Base-by-base conservation (phyloP, 768 basidiomycete species). In the Lepiota subincarnata region DNA sequence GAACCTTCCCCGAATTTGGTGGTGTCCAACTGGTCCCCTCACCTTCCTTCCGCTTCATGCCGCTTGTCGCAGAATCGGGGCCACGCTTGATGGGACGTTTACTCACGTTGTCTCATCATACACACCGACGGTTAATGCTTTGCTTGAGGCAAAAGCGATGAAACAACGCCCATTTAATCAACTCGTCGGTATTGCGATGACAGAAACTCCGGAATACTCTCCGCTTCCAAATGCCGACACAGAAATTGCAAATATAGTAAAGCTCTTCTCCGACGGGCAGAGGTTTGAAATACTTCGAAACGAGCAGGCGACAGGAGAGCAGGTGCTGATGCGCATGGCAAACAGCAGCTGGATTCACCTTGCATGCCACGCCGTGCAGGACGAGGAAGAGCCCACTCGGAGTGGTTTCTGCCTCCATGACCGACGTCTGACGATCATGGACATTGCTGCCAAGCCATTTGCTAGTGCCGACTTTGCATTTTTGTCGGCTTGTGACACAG, bases 401-500 rank as follows among this genome's bases (percentile, higher is more conserved):
- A 64, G 59, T 39, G 60, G 48, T 0, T 62, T 64, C 14, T 44
- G 55, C 19, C 50, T 67, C 11, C 50, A 61, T 34, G 59, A 61
- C 35, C 56, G 60, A 1, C 35, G 37, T 22, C 55, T 64, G 6
- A 54, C 55, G 55, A 18, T 63, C 7, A 43, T 38, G 1, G 50
- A 55, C 5, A 50, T 50, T 18, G 24, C 22, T 39, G 31, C 31
- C 31, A 31, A 31, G 10, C 31, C 31, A 31, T 31, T 31, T 31
- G 31, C 7, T 11, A 3, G 2, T 1, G 31, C 31, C 31, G 31
- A 31, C 31, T 31, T 31, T 31, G 31, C 31, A 31, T 31, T 31
- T 31, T 31, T 31, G 31, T 31, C 31, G 10, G 31, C 31, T 31
- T 31, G 31, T 7, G 31, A 31, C 3, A 31, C 31, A 2, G 31